Base-by-base conservation (phyloP, 768 basidiomycete genomes). In the Boletales sp. region DNA sequence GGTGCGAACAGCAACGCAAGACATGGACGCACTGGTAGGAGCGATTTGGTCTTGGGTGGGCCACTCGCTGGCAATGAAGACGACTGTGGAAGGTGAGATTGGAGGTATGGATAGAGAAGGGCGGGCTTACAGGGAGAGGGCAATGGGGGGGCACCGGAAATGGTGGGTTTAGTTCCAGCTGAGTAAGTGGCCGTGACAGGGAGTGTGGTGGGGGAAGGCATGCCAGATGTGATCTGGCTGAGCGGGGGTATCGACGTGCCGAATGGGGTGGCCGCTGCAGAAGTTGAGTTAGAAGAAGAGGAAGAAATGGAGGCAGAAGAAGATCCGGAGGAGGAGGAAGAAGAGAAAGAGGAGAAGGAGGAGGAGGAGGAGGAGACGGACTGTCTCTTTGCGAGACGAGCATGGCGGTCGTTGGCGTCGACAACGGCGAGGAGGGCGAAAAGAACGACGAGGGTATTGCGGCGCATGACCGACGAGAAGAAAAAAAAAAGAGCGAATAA, bases 111-210 rank as follows among this genome's bases (percentile, higher is more conserved):
- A 1, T 19, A 14, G 3, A 33, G 34, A 10, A 10, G 21, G 11
- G 28, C 0, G 2, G 11, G 69, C 77, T 51, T 65, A 87, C 87
- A 82, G n/a, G 75, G 64, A 0, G 77, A 71, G 0, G 91, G 91
- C 10, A 93, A 70, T 3, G 69, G 51, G 2, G 87, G 86, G 1
- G 80, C 91, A 51, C 86, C 85, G 31, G 79, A 59, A 37, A 86
- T 70, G 2, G 86, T 81, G 3, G 84, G 78, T 1, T 74, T 73
- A 28, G 83, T 79, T 2, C 89, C 89, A 37, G 82, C 66, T 0
- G 77, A 33, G 57, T 70, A 86, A 0, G 83, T 82, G 3, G 78
- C 64, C 4, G 80, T 72, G 15, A 80, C 69, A 1, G 79, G 61
- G 2, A 77, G 72, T 0, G 79, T 74, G 3, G 78, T 53, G 7